These are phyloP conservation scores for Xylariaceae sp. DNA, from an alignment of 2,329 filamentous ascomycete species.

Conservation along the genomic window DNA sequence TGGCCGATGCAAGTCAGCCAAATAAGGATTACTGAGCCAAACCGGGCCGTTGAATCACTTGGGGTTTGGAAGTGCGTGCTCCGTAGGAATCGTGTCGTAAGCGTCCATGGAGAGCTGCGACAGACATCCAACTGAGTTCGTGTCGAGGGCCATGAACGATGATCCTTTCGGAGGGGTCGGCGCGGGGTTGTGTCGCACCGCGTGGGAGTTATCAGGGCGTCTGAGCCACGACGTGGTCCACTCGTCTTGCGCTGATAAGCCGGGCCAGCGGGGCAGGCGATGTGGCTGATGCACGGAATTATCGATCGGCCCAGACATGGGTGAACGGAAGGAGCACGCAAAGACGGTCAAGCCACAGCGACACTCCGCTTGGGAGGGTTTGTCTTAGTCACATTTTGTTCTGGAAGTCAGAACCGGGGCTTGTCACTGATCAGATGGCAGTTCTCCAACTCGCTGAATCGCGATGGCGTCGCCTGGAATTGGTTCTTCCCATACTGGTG, in stretches of 20 bases:
- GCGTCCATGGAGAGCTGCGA: conserved; percentile 17
- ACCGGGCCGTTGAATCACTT: neutral
- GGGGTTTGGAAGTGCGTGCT: neutral
- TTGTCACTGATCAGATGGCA: conserved; percentile 9
- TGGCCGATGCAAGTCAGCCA: neutral
- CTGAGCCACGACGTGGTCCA: conserved; percentile 13
- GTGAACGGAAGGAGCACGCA: no score
- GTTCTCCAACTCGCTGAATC: neutral
- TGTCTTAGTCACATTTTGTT: neutral
- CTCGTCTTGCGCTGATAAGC: neutral
- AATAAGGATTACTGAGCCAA: neutral
- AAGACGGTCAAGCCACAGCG: neutral
- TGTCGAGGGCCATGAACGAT: conserved; percentile 13
- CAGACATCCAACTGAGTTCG: conserved; percentile 19
- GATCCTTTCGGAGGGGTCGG: conserved; percentile 3
- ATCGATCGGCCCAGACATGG: no score
- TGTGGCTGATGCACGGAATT: neutral
- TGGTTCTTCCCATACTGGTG: conserved; percentile 17
- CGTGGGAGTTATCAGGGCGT: conserved; percentile 7
- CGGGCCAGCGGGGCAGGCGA: neutral
- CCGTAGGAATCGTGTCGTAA: conserved; percentile 3
- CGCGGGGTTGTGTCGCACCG: conserved; percentile 17
- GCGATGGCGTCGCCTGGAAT: conserved; percentile 5
- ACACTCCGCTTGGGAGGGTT: neutral
- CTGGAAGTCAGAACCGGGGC: conserved; percentile 1